Evolutionary conservation across 306 rosid species (phyloP), one percentile per base, ranked within the genome.

Genomic region (Prosopis cineraria): DNA sequence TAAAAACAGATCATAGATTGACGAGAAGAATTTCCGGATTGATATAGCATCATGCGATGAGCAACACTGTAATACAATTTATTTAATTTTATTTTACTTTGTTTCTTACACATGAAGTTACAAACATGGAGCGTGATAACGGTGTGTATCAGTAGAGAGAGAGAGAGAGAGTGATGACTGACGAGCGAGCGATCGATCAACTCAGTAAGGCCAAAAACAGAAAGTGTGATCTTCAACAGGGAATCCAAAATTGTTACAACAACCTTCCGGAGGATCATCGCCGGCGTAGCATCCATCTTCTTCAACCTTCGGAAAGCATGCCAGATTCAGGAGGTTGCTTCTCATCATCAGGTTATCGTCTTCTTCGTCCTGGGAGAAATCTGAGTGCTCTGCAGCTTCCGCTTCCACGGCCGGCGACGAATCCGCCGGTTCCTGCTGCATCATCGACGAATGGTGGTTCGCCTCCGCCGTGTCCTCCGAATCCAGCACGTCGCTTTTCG

Each of bases 321-420:
- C 74, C 25, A 84, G 24, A 25, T 36, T 78, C 77, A 73, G 83
- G 12, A 52, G 27, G 12, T 52, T 52, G 58, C 58, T 22, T 0
- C 58, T 78, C 52, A 74, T 78, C 52, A 74, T 78, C 58, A 74
- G 79, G 55, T 84, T 81, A 66, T 88, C 43, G 43, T 39, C 93
- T 37, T 90, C 92, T 78, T 92, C 90, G 36, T 87, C 93, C 31
- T 83, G 92, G n/a, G 91, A 87, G 82, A 87, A 87, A 78, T 87
- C 91, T 1, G 91, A 88, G 91, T 84, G 86, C 8, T 86, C 48
- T 10, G 48, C 43, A 8, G 43, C 43, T 39, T 39, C 92, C 11
- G 73, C 86, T 68, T 87, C 94, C 52, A 86, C 78, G 10, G 70
- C 87, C 58, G 84, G 94, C 2, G 91, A 88, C 17, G 94, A 91